Conservation (phyloP, 2,329 filamentous ascomycete genomes). For the Tolypocladium tundrense region DNA sequence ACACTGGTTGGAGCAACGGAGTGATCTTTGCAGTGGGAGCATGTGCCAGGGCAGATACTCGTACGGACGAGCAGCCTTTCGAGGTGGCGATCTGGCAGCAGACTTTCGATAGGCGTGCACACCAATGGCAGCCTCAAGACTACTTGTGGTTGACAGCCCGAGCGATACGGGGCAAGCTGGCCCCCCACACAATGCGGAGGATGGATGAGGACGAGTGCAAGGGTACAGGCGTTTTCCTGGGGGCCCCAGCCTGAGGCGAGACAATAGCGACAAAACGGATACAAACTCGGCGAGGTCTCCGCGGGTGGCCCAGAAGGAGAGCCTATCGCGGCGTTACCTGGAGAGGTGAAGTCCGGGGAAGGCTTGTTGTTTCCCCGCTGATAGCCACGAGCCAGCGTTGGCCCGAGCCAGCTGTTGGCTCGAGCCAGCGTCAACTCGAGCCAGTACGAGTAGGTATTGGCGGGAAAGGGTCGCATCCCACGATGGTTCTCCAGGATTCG, state of each 20-base stretch:
- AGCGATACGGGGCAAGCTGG: background rate
- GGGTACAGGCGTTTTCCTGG: constrained; percentile 1
- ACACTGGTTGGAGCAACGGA: background rate
- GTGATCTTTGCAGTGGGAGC: background rate
- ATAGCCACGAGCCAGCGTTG: background rate
- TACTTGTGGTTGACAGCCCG: background rate
- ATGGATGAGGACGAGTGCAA: background rate
- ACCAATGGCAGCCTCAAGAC: constrained; percentile 3
- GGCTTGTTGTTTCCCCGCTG: background rate
- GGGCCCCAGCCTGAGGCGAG: constrained; percentile 6
- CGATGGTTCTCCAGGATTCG: background rate
- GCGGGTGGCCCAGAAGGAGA: background rate
- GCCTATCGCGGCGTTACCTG: background rate
- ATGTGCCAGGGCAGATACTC: background rate
- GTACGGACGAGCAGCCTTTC: background rate
- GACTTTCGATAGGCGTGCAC: constrained; percentile 2
- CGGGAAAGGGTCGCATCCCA: background rate
- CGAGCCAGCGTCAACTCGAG: background rate
- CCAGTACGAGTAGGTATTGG: background rate
- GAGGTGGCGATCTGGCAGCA: constrained; percentile 7
- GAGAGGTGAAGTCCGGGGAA: background rate
- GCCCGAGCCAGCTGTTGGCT: background rate
- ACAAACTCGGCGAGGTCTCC: background rate
- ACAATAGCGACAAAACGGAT: background rate
- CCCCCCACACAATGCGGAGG: constrained; percentile 4